phyloP scores from a whole-genome alignment of 352 stramenopile genomes.

The Poterioochromonas sp. region DNA sequence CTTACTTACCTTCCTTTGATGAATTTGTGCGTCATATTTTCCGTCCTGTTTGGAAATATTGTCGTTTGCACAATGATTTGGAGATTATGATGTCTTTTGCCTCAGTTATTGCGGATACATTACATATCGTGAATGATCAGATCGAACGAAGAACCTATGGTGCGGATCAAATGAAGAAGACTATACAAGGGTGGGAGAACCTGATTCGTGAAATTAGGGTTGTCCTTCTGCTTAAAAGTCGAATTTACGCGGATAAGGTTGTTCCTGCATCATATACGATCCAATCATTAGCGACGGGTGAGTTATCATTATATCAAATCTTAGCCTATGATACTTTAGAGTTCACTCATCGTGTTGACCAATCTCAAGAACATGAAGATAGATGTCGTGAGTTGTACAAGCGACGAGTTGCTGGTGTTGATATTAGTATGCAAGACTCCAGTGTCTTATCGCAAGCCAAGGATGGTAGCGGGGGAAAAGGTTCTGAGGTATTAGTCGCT shows the following conservation, averaged over 20 bases:
- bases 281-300: not conserved
- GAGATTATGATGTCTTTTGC: not conserved
- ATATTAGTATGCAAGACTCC: not conserved
- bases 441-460: not conserved
- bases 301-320: not conserved
- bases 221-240: constrained; percentile 1
- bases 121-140: constrained; percentile 1
- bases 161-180: not conserved
- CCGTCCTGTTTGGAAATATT: not conserved
- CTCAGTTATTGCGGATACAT: not conserved
- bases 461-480: not conserved
- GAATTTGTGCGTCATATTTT: not conserved
- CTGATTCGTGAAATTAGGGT: not conserved
- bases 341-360: not conserved
- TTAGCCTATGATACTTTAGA: constrained; percentile 1
- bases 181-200: not conserved
- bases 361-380: not conserved
- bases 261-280: not conserved
- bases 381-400: not conserved
- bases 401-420: not conserved
- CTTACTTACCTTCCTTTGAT: too few species aligned
- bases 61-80: not conserved
- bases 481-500: not conserved
- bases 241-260: not conserved
- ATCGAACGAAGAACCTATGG: constrained; percentile 3